Percentiles rank a stretch among this genome's conserved stretches.
These are phyloP conservation scores for Tinospora cordifolia DNA, from an alignment of 164 flowering plant species.

Conservation along the genomic window DNA sequence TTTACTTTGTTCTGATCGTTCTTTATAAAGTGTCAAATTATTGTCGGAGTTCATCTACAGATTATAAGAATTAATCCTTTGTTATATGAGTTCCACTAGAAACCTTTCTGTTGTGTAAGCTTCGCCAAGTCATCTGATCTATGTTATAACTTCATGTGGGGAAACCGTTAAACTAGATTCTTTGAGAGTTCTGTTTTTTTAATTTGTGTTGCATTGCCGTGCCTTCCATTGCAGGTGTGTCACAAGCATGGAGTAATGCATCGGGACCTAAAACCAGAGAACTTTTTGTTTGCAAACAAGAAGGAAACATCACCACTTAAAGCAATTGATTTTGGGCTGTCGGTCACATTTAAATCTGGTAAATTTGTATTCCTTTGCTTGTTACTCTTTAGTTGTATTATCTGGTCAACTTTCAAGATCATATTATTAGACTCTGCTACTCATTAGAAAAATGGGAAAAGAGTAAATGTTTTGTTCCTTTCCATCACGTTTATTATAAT, in stretches of 20 bases:
- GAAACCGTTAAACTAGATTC: not conserved
- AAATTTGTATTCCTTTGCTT: constrained; percentile 7
- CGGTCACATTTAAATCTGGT: constrained; percentile 84
- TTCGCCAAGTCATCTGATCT: too few relatives aligned
- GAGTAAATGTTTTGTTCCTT: not conserved
- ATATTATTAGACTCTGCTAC: too few relatives aligned
- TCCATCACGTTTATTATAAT: not conserved
- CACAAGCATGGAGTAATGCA: constrained; percentile 96
- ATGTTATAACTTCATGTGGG: too few relatives aligned
- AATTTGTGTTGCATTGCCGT: not conserved
- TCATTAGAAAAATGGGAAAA: too few relatives aligned
- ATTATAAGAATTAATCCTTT: not conserved
- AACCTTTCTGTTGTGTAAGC: not conserved
- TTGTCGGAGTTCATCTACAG: not conserved
- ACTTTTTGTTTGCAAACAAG: constrained; percentile 79
- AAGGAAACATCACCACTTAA: constrained; percentile 75
- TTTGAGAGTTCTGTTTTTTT: not conserved
- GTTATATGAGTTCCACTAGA: not conserved
- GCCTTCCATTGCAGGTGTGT: constrained; percentile 63
- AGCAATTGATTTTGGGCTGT: constrained; percentile 91
- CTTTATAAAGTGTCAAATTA: not conserved
- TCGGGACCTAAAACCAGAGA: constrained; percentile 91
- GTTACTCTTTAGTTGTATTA: not conserved
- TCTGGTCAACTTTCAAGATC: not conserved
- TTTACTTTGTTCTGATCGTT: too few relatives aligned